These are phyloP conservation scores for Trapa bicornis DNA, from an alignment of 345 rosid genomes.

Conservation along the genomic window DNA sequence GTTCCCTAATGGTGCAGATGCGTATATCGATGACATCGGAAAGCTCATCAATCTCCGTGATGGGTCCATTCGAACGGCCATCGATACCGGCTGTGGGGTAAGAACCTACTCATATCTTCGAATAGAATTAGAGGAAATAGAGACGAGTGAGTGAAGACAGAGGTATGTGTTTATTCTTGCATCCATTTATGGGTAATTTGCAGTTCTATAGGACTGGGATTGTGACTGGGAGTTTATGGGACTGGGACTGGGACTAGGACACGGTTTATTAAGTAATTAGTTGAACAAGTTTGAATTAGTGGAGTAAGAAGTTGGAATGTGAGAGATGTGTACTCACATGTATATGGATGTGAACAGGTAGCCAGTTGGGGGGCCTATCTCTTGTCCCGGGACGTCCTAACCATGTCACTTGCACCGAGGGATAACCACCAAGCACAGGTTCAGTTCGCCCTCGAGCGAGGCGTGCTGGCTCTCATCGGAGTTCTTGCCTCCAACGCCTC, in stretches of 20 bases:
- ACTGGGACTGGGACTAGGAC: too few relatives aligned
- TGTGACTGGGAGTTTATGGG: too few relatives aligned
- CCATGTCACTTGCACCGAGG: constrained; percentile 37
- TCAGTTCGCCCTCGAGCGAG: constrained; percentile 36
- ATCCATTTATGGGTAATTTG: too few relatives aligned
- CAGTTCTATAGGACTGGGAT: too few relatives aligned
- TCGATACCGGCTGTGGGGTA: constrained; percentile 21
- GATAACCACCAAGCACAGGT: constrained; percentile 39
- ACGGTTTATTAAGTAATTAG: too few relatives aligned
- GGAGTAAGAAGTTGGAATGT: too few relatives aligned
- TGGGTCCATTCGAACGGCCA: constrained; percentile 17
- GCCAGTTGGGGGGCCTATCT: constrained; percentile 45
- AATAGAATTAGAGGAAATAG: not conserved
- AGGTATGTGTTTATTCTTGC: too few relatives aligned
- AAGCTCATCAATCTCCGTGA: constrained; percentile 12
- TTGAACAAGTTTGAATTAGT: too few relatives aligned
- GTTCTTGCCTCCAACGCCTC: constrained; percentile 31
- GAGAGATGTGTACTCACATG: too few relatives aligned
- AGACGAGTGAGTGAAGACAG: too few relatives aligned
- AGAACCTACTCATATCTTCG: not conserved
- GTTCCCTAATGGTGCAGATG: constrained; percentile 43
- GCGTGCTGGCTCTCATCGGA: constrained; percentile 34
- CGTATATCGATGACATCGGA: constrained; percentile 22
- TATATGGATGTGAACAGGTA: constrained; percentile 13
- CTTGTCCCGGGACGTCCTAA: constrained; percentile 21